These are phyloP conservation scores for Amanita pseudoporphyria DNA, from an alignment of 768 basidiomycete species.

Conservation along the genomic window DNA sequence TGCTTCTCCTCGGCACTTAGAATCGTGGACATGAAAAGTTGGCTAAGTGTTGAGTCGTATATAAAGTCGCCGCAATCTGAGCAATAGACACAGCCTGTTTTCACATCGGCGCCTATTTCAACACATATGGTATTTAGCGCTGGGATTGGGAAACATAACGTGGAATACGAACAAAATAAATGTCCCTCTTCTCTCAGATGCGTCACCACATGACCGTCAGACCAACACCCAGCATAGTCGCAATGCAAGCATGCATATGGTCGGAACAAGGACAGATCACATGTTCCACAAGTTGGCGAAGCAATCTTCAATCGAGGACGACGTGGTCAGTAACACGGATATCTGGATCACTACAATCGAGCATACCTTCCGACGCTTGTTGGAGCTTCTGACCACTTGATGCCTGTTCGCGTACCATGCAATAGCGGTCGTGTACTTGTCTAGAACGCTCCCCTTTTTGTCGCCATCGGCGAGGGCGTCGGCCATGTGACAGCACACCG, in stretches of 20 bases:
- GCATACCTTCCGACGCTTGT: conserved; percentile 60
- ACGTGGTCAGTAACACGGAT: background rate
- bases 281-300: conserved; percentile 55
- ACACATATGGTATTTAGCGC: background rate
- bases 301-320: conserved; percentile 25
- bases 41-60: conserved; percentile 45
- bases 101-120: conserved; percentile 62
- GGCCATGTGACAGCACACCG: background rate
- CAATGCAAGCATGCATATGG: conserved; percentile 74
- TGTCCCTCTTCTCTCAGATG: conserved; percentile 56
- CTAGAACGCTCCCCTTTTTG: conserved; percentile 20
- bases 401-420: conserved; percentile 43
- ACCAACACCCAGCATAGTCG: conserved; percentile 62
- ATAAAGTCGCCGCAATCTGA: conserved; percentile 66
- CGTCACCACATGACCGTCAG: conserved; percentile 38
- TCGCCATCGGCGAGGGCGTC: conserved; percentile 1
- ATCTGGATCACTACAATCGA: background rate
- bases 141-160: background rate
- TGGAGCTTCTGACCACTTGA: conserved; percentile 35
- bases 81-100: conserved; percentile 71
- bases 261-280: conserved; percentile 42
- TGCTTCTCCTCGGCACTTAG: conserved; percentile 51
- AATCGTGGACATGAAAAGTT: conserved; percentile 30
- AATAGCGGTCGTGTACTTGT: conserved; percentile 43
- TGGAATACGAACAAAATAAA: conserved; percentile 46